Conservation (phyloP, 306 rosid genomes). For the Astragalus membranaceus region DNA sequence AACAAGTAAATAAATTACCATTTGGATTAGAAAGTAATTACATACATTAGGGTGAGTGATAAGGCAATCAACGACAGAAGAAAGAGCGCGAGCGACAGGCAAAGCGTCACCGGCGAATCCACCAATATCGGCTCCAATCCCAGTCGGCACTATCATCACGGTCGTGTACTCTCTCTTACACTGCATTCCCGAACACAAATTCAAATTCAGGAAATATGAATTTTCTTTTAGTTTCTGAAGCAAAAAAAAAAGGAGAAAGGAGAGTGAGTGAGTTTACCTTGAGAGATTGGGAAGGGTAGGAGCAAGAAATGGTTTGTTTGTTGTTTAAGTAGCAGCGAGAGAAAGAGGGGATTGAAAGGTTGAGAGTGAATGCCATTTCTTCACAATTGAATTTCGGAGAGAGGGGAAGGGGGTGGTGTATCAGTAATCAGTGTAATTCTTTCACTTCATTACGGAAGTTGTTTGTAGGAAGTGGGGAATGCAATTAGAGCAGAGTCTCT, state of each 20-base stretch:
- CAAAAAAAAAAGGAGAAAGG: background rate
- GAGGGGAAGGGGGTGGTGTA: too few relatives aligned
- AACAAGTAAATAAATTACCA: background rate
- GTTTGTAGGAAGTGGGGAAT: too few relatives aligned
- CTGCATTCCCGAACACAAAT: conserved; percentile 28
- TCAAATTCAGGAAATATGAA: background rate
- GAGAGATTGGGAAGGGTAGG: conserved; percentile 16
- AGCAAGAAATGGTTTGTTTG: conserved; percentile 32
- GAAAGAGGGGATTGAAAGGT: conserved; percentile 18
- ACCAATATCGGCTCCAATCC: conserved; percentile 81
- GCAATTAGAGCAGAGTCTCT: too few relatives aligned
- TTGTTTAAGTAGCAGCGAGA: conserved; percentile 4
- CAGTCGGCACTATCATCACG: conserved; percentile 82
- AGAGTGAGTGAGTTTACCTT: conserved; percentile 28
- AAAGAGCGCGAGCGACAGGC: conserved; percentile 78
- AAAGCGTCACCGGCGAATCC: conserved; percentile 86
- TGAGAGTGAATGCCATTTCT: conserved; percentile 37
- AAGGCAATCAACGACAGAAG: conserved; percentile 79
- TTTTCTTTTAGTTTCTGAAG: background rate
- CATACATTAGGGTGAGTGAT: conserved; percentile 76
- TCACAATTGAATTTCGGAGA: background rate
- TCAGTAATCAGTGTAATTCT: too few relatives aligned
- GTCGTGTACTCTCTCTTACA: conserved; percentile 68
- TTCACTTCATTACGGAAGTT: too few relatives aligned
- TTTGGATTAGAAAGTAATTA: background rate